Percentiles rank a stretch among this genome's conserved stretches.
Evolutionary conservation across 768 basidiomycete genomes (phyloP).

Genomic region (Lactarius tabidus): DNA sequence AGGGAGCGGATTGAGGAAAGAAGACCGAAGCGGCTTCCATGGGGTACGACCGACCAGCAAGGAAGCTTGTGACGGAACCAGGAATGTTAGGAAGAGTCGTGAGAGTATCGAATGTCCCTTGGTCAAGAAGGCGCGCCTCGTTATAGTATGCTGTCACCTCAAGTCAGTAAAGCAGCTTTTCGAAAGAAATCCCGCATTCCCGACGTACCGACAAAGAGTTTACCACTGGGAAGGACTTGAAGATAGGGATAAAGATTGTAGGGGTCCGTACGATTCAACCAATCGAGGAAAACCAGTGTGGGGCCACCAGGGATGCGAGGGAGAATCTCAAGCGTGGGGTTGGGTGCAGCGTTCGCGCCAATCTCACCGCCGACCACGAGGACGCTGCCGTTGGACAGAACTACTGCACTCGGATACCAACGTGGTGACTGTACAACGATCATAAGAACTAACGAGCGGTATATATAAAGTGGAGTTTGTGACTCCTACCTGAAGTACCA

Average conservation of each 20-base stretch:
- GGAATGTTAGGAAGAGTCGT: slow-evolving; percentile 66
- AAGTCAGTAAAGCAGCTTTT: neutral
- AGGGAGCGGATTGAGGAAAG: slow-evolving; percentile 67
- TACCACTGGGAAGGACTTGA: slow-evolving; percentile 61
- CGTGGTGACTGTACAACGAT: slow-evolving; percentile 36
- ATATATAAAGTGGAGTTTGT: neutral
- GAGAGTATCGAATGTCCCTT: slow-evolving; percentile 58
- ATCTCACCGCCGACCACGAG: slow-evolving; percentile 72
- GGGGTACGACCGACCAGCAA: slow-evolving; percentile 73
- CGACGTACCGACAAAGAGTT: slow-evolving; percentile 62
- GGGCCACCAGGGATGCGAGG: too few relatives aligned
- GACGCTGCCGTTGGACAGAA: slow-evolving; percentile 70
- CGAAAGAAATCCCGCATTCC: neutral
- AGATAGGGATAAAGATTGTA: slow-evolving; percentile 81
- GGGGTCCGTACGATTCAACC: slow-evolving; percentile 42
- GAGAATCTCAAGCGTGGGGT: slow-evolving; percentile 41
- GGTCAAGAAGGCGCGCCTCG: slow-evolving; percentile 72
- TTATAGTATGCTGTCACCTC: slow-evolving; percentile 64
- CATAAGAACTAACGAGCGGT: neutral
- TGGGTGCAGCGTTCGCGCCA: slow-evolving; percentile 61
- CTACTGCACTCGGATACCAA: slow-evolving; percentile 69
- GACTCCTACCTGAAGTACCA: slow-evolving; percentile 54
- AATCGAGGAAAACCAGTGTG: too few relatives aligned
- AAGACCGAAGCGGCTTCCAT: slow-evolving; percentile 67
- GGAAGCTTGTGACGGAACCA: slow-evolving; percentile 64